Base-by-base conservation (phyloP, 2,329 filamentous ascomycete genomes). In the Beauveria australis region DNA sequence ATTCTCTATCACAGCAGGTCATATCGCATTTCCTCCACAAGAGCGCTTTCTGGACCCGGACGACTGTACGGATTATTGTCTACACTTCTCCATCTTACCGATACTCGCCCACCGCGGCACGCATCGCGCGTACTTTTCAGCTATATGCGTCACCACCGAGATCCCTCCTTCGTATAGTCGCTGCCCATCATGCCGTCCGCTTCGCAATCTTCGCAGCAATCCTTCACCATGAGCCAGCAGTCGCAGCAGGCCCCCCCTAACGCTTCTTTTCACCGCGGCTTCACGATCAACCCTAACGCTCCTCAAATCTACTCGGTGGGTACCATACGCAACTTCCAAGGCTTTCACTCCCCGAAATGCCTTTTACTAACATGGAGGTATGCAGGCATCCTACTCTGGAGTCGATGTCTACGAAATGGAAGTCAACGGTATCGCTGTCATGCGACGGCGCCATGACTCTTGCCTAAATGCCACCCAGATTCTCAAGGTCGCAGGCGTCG, bases 391-490 rank as follows among this genome's bases (percentile, higher is more conserved):
- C 46, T 97, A 97, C 74, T 97, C 93, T 8, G 92, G 92, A 66
- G 91, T 97, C 51, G 88, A 93, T 63, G 94, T 99, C 18, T 99
- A 97, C 78, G 94, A 99, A 75, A 97, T 97, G 92, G 92, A 97
- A 73, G 89, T 97, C 63, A 95, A 96, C 72, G 85, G 85, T 51
- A 81, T 99, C 65, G 91, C 92, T 26, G 92, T 97, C 55, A 99
- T 99, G 94, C 91, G 94, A 72, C 88, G 94, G 62, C 88, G 94
- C 65, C 89, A 89, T 66, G 94, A 99, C 74, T 93, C 91, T 66
- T 97, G 93, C 91, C 81, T 99, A 66, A 99, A 99, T 76, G 94
- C 94, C 57, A 99, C 94, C 0, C 94, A 99, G 74, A 97, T 99
- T 66, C 84, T 99, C 65, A 99, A 99, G 72, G 92, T 97, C 41